A percentile compares a stretch with the other conserved stretches of the same genome.
Conservation (phyloP, 331 rosid species). For the Quercus phellos region DNA sequence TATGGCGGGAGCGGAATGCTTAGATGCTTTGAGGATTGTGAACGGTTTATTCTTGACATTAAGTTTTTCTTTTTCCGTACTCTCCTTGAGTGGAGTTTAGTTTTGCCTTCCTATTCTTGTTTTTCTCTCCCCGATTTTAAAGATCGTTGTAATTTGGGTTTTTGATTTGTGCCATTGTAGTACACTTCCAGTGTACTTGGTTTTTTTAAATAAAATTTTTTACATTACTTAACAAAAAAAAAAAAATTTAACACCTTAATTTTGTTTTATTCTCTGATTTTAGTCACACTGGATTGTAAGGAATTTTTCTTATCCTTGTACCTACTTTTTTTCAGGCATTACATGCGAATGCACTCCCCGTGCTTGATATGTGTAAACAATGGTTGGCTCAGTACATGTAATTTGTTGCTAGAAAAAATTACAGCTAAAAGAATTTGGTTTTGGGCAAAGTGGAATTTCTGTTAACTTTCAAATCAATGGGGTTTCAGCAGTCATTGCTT, state of each 20-base stretch:
- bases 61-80: no score
- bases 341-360: conserved; percentile 97
- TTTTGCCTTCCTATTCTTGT: no score
- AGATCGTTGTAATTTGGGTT: no score
- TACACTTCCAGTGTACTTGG: no score
- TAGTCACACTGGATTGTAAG: background rate
- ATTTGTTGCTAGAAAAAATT: conserved; percentile 17
- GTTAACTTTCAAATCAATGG: background rate
- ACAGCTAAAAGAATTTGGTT: conserved; percentile 2
- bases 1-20: no score
- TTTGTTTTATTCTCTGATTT: background rate
- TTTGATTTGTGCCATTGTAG: no score
- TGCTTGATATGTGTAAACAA: conserved; percentile 98
- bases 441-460: conserved; percentile 18
- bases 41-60: no score
- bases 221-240: no score
- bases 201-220: no score
- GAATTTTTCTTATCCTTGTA: conserved; percentile 15
- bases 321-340: conserved; percentile 65
- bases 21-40: no score
- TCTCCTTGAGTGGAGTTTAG: no score
- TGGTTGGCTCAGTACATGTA: conserved; percentile 98
- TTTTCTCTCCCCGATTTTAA: no score
- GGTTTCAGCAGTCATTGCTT: background rate
- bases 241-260: background rate